Base-by-base conservation (phyloP, 1,284 basidiomycete genomes). In the Lentinula novae-zelandiae region DNA sequence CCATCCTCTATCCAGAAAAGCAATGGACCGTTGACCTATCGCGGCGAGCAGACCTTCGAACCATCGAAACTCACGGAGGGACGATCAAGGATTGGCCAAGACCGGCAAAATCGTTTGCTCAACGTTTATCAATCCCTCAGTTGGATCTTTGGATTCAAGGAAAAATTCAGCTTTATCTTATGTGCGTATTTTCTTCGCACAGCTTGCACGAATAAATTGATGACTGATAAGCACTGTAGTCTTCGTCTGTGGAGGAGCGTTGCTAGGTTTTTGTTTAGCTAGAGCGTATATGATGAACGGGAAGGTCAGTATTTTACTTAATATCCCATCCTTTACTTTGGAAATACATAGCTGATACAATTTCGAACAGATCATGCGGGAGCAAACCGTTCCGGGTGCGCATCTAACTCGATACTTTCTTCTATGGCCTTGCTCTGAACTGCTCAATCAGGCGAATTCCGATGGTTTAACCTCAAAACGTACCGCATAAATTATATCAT, bases 61-160 rank as follows among this genome's bases (percentile, higher is more conserved):
- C 27, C 50, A 7, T 34, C 50, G 5, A 15, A 51, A 34, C 12
- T 20, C 3, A 34, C 12, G 3, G 51, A 53, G 20, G 17, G 17
- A 20, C 15, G 22, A 15, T 40, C 38, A 5, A 54, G 22, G 22
- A 17, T 50, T 49, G 48, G 10, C 38, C 46, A 40, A 17, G 17
- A 38, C 10, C 31, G 20, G 0, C 46, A 44, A 31, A 60, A 60
- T 36, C 51, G 44, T 39, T 57, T 60, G 7, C 40, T 53, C 48
- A 57, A 50, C 36, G 46, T 66, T n/a, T 71, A 71, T 49, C 57
- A 65, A 39, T 63, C 64, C 6, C 58, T 70, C 22, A 68, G 67
- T 60, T 66, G 66, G 65, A 68, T 70, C 39, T 53, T 69, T 5
- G 70, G 70, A 7, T 71, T 71, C 63, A 63, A 59, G 44, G 69